A percentile compares a stretch with the other conserved stretches of the same genome.
Evolutionary conservation across 129 eudicot species (phyloP).

Genomic region (Flaveria ramosissima): DNA sequence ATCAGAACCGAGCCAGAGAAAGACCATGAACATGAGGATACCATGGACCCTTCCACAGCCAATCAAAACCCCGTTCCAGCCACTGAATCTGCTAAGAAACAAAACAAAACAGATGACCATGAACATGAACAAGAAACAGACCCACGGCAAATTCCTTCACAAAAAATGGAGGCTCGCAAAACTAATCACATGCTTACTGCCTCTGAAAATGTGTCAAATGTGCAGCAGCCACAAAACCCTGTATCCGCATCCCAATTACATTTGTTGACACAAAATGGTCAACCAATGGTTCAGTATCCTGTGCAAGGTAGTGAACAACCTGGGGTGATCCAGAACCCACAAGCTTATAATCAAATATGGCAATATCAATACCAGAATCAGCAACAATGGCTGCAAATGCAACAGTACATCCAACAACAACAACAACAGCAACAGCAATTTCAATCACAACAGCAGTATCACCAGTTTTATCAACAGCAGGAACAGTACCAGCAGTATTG

Average conservation of each 20-base stretch:
- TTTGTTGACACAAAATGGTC: conserved; percentile 34
- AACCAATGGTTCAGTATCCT: conserved; percentile 33
- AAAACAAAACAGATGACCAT: conserved; percentile 23
- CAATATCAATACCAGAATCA: conserved; percentile 64
- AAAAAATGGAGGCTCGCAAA: conserved; percentile 28
- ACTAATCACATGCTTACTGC: conserved; percentile 27
- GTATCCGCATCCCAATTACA: conserved; percentile 25
- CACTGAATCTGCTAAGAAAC: conserved; percentile 36
- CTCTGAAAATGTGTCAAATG: conserved; percentile 27
- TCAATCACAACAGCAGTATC: conserved; percentile 51
- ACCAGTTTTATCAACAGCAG: conserved; percentile 51
- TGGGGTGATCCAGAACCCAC: conserved; percentile 40
- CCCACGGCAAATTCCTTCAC: conserved; percentile 34
- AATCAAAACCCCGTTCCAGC: conserved; percentile 18
- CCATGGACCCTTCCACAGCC: conserved; percentile 21
- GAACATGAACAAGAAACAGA: conserved; percentile 32
- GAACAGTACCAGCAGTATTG: conserved; percentile 41
- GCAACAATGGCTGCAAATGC: conserved; percentile 42
- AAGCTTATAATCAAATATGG: conserved; percentile 55
- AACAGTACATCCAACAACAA: conserved; percentile 60
- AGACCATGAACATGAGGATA: conserved; percentile 35
- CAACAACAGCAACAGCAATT: conserved; percentile 17
- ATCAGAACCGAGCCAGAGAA: conserved; percentile 30
- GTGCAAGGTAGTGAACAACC: conserved; percentile 47
- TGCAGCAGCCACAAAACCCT: conserved; percentile 35